Evolutionary conservation across 164 flowering plant genomes (phyloP), one percentile per base, ranked within the genome.

Genomic region (Malania oleifera): DNA sequence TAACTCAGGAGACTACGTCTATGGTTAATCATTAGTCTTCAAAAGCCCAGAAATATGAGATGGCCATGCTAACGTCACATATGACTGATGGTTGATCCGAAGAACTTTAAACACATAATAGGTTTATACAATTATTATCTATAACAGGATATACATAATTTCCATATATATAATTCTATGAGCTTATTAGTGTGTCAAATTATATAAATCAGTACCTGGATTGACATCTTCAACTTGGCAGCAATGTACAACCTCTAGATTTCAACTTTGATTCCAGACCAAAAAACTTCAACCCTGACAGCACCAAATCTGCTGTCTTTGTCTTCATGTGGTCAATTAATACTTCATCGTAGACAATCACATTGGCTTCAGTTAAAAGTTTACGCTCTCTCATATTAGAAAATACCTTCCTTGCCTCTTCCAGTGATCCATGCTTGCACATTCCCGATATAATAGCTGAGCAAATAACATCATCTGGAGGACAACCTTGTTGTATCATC

Each of bases 321-420:
- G 74, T 86, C 72, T 82, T 75, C 87, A 76, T 77, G 57, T 93
- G 91, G 28, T 88, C 91, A 39, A 83, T 63, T 54, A 93, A 80
- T 46, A 85, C 54, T 55, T 93, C 97, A 64, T 90, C 96, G 65
- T 86, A 90, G 23, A 79, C 73, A 40, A 88, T 79, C 39, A 67
- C 25, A 53, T 78, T 75, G 40, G 92, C 80, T 72, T 93, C 97
- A 2, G 76, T 76, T 23, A 93, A 69, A 68, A 80, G 69, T n/a
- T 76, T 80, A 35, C 74, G 75, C 40, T 76, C 77, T 56, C 66
- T 74, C 78, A 90, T 67, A 59, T 52, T 44, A 11, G 73, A 54
- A 65, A 93, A 86, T 3, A 90, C 84, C 72, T 83, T 84, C 68
- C 89, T 80, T n/a, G 80, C 97, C 72, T 81, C 96, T 45, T 88